Evolutionary conservation across 352 stramenopile genomes (phyloP).

Genomic region (Saprolegnia parasitica): DNA sequence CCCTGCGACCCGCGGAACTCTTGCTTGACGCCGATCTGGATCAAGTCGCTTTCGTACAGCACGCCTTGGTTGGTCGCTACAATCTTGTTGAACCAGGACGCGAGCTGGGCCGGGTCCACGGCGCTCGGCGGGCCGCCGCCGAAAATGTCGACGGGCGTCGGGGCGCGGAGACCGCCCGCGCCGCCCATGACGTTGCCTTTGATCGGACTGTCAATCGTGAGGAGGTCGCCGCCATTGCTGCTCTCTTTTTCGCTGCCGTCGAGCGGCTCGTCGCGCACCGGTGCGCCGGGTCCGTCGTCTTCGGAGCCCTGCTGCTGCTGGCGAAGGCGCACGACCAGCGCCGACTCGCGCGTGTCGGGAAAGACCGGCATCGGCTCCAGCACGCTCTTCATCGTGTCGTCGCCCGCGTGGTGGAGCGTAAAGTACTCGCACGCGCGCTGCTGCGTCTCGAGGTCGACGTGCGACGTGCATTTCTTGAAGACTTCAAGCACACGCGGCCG

Average conservation of each 20-base stretch:
- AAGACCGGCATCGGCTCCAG: slow-evolving; percentile 97
- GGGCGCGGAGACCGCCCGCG: slow-evolving; percentile 41
- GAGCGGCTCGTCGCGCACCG: slow-evolving; percentile 3
- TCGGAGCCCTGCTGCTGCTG: slow-evolving; percentile 53
- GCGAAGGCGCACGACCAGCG: slow-evolving; percentile 59
- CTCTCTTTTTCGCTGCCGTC: slow-evolving; percentile 16
- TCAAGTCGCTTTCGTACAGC: slow-evolving; percentile 86
- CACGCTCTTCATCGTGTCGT: slow-evolving; percentile 90
- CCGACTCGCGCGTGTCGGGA: slow-evolving; percentile 84
- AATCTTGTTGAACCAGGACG: slow-evolving; percentile 77
- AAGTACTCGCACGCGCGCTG: slow-evolving; percentile 96
- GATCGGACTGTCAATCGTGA: slow-evolving; percentile 26
- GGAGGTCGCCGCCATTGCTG: slow-evolving; percentile 29
- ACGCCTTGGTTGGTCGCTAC: slow-evolving; percentile 89
- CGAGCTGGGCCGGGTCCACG: slow-evolving; percentile 50
- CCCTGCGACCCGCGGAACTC: slow-evolving; percentile 93
- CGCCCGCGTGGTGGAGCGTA: slow-evolving; percentile 76
- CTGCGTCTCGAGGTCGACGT: slow-evolving; percentile 96
- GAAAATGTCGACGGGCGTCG: slow-evolving; percentile 53
- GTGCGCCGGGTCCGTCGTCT: slow-evolving; percentile 17
- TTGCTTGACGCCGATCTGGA: slow-evolving; percentile 95
- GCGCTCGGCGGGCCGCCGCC: slow-evolving; percentile 36
- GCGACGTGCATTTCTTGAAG: slow-evolving; percentile 91
- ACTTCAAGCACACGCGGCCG: slow-evolving; percentile 85
- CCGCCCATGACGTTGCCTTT: slow-evolving; percentile 25